These are phyloP conservation scores for Coemansia sp. DNA, from an alignment of 192 early-diverging fungal species.

Conservation along the genomic window DNA sequence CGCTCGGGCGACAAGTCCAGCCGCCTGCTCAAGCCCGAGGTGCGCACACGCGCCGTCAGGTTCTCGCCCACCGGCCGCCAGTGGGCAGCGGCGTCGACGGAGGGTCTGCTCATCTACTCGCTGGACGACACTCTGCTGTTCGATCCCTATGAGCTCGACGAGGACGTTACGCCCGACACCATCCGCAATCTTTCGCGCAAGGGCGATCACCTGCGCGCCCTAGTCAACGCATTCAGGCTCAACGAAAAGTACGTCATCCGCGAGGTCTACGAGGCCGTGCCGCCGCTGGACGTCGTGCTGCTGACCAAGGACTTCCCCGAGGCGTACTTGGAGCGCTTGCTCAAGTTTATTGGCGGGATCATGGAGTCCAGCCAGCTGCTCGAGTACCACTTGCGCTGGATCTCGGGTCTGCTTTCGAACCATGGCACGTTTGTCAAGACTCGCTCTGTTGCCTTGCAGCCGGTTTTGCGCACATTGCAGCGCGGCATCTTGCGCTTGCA, in stretches of 20 bases:
- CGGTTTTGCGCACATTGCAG: conserved; percentile 81
- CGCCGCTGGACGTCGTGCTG: conserved; percentile 72
- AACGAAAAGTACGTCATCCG: conserved; percentile 83
- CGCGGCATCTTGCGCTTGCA: conserved; percentile 64
- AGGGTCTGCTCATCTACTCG: conserved; percentile 95
- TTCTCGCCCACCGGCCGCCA: conserved; percentile 95
- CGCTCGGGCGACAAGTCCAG: conserved; percentile 81
- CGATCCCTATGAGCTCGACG: conserved; percentile 98
- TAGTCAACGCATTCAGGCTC: conserved; percentile 93
- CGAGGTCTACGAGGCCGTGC: conserved; percentile 79
- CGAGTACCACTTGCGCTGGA: conserved; percentile 90
- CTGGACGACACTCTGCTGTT: conserved; percentile 92
- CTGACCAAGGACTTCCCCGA: conserved; percentile 81
- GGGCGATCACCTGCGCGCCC: conserved; percentile 82
- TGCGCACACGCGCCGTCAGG: conserved; percentile 80
- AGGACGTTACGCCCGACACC: conserved; percentile 92
- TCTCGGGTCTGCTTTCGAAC: conserved; percentile 69
- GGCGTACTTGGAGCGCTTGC: conserved; percentile 84
- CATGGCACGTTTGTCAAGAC: conserved; percentile 79
- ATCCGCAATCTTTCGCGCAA: conserved; percentile 75
- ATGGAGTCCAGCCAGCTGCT: conserved; percentile 84
- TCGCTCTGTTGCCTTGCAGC: conserved; percentile 64
- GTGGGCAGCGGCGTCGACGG: conserved; percentile 96
- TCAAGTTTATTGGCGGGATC: conserved; percentile 79
- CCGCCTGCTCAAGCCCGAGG: conserved; percentile 76